Conservation (phyloP, 768 basidiomycete species). For the Lactarius trivialis region DNA sequence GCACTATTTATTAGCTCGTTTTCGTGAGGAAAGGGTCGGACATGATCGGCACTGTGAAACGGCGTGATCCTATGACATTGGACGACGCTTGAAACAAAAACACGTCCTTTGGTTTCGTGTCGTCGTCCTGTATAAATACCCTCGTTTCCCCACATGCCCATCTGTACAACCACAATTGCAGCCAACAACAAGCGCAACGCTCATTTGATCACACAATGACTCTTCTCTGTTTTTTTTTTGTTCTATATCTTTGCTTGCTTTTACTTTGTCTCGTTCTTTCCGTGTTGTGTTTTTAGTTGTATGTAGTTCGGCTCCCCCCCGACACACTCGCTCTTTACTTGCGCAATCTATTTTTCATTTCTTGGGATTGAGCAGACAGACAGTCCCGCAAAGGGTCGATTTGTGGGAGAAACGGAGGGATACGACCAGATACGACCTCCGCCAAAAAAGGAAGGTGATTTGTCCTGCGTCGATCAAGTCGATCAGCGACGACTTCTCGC, state of each 20-base stretch:
- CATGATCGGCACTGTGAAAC: conserved; percentile 75
- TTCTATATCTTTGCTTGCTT: too few relatives aligned
- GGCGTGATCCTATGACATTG: conserved; percentile 36
- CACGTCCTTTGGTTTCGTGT: neutral
- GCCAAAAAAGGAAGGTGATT: too few relatives aligned
- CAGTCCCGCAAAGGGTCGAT: too few relatives aligned
- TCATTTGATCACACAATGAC: neutral
- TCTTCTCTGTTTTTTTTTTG: too few relatives aligned
- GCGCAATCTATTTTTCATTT: too few relatives aligned
- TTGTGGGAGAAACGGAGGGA: too few relatives aligned
- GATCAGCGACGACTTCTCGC: too few relatives aligned
- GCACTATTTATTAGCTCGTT: conserved; percentile 38
- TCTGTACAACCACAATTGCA: neutral
- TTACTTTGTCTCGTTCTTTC: neutral
- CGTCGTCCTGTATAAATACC: neutral
- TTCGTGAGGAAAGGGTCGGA: conserved; percentile 75
- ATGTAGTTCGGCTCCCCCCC: too few relatives aligned
- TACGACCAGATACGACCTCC: too few relatives aligned
- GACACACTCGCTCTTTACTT: too few relatives aligned
- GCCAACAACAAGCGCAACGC: neutral
- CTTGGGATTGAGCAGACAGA: too few relatives aligned
- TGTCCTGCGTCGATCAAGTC: too few relatives aligned
- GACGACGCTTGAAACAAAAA: conserved; percentile 24
- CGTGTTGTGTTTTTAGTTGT: neutral
- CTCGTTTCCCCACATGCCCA: neutral